Base-by-base conservation (phyloP, 768 basidiomycete genomes). In the Pulveroboletus sp. region DNA sequence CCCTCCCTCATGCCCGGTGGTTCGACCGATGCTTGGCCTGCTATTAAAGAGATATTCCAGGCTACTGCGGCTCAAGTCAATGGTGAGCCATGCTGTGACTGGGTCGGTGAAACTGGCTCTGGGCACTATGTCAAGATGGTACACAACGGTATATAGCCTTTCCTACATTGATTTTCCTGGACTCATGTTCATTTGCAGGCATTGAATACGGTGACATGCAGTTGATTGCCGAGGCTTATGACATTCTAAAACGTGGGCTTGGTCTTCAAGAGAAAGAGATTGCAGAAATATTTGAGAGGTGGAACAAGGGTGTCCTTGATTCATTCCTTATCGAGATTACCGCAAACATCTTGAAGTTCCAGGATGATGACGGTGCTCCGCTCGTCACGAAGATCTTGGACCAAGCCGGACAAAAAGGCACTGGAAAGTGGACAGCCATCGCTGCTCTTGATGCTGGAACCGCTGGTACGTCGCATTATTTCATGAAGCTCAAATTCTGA, bases 101-200 rank as follows among this genome's bases (percentile, higher is more conserved):
- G 97, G 97, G 95, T 99, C 61, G 97, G 97, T 39, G 90, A 94
- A 72, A 87, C 85, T 53, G 97, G 94, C 51, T 77, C 90, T 40
- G 94, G 93, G 25, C 95, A 98, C 78, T 99, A 98, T 71, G 95
- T 99, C 72, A 99, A 99, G 79, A 98, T 99, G 95, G 95, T 99
- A 53, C 95, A 99, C 77, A 92, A 93, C 50, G 91, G 91, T 86
- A 69, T 63, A 66, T 57, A 45, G 50, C 50, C 27, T 60, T 35
- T 40, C 23, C 33, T 27, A 20, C 4, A 25, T 33, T 47, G 8
- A 34, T 35, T 37, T 49, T 19, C 25, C 46, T 40, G 40, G n/a
- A 50, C 47, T 51, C 41, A 53, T 25, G 11, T 20, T 25, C 32
- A 10, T 49, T 43, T 35, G 29, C 57, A 94, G 95, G 95, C 76